Percentiles rank a stretch among this genome's conserved stretches.
These are phyloP conservation scores for Curvularia sp. DNA, from an alignment of 2,329 filamentous ascomycete species.

Conservation along the genomic window DNA sequence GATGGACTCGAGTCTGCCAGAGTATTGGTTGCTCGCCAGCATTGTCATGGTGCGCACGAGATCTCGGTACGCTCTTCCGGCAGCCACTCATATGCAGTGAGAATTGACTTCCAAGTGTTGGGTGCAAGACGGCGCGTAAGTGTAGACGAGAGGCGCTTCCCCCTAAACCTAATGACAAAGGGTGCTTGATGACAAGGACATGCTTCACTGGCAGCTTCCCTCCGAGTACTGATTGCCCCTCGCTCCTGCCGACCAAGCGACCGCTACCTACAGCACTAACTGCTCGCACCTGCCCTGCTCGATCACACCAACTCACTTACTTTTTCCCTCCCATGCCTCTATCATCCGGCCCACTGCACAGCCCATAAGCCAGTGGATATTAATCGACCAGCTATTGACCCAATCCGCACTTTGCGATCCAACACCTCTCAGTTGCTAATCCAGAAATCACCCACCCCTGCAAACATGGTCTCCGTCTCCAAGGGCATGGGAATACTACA, in stretches of 20 bases:
- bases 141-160: not conserved
- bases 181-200: not conserved
- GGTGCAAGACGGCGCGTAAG: not conserved
- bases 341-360: not conserved
- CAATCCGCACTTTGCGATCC: not conserved
- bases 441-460: not conserved
- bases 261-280: not conserved
- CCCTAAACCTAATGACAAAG: not conserved
- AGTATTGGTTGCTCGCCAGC: not conserved
- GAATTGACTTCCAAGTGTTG: not conserved
- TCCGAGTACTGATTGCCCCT: not conserved
- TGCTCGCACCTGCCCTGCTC: not conserved
- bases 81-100: not conserved
- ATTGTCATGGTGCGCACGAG: not conserved
- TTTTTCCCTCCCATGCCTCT: not conserved
- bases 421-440: slow-evolving; percentile 1
- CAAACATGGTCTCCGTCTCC: not conserved
- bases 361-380: not conserved
- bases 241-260: not conserved
- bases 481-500: not conserved
- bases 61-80: not conserved
- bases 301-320: not conserved
- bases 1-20: not conserved
- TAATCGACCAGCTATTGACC: not conserved
- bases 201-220: not conserved